A percentile compares a stretch with the other conserved stretches of the same genome.
Evolutionary conservation across 2,329 filamentous ascomycete species (phyloP).

Genomic region (Tolypocladium cylindrosporum): DNA sequence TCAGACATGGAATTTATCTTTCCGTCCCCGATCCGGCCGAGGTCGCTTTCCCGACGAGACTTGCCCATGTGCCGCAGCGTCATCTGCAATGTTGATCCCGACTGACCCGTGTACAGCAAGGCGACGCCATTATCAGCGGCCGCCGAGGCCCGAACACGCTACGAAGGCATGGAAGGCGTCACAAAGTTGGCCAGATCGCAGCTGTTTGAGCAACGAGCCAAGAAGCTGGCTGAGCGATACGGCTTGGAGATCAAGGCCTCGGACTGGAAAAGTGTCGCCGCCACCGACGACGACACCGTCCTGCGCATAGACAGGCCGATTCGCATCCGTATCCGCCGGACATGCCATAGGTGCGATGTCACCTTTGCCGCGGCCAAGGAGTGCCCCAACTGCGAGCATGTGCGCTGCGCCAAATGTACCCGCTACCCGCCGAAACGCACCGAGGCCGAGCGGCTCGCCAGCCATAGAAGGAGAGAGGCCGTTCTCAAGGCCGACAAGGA

Average conservation of each 20-base stretch:
- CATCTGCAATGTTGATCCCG: neutral
- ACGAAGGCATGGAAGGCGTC: slow-evolving; percentile 20
- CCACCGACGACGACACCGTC: slow-evolving; percentile 41
- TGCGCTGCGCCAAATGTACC: slow-evolving; percentile 70
- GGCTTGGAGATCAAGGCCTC: slow-evolving; percentile 45
- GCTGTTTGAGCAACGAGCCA: slow-evolving; percentile 45
- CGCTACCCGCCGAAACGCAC: slow-evolving; percentile 60
- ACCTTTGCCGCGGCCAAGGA: slow-evolving; percentile 64
- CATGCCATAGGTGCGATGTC: slow-evolving; percentile 72
- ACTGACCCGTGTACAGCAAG: neutral
- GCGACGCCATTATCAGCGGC: slow-evolving; percentile 5
- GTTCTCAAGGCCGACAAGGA: slow-evolving; percentile 46
- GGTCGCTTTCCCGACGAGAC: neutral
- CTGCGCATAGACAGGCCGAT: slow-evolving; percentile 65
- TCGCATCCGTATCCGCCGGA: slow-evolving; percentile 66
- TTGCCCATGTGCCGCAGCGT: neutral
- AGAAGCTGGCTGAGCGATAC: slow-evolving; percentile 43
- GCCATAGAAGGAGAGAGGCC: slow-evolving; percentile 39
- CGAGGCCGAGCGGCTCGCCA: slow-evolving; percentile 42
- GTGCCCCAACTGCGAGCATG: slow-evolving; percentile 69
- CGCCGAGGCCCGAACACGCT: slow-evolving; percentile 15
- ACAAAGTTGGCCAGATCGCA: slow-evolving; percentile 36
- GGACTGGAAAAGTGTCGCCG: slow-evolving; percentile 38
- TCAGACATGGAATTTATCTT: neutral
- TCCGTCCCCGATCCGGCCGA: neutral